Conservation (phyloP, 1,284 basidiomycete species). For the Leccinum solheimii region DNA sequence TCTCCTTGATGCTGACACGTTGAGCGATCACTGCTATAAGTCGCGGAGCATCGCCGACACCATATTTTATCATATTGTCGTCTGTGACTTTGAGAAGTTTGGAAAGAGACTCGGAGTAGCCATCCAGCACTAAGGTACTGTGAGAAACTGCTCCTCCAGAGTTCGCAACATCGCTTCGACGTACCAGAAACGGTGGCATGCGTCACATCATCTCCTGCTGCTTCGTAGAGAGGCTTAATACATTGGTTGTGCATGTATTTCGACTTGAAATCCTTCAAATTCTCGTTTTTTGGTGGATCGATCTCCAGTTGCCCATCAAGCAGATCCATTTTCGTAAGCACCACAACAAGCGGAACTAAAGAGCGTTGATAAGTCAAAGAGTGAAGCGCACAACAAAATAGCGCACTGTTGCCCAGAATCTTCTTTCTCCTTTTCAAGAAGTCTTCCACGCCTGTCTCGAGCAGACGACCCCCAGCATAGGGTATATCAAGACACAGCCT, state of each 20-base stretch:
- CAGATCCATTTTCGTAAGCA: slow-evolving; percentile 18
- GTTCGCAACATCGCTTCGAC: neutral
- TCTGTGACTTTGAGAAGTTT: slow-evolving; percentile 7
- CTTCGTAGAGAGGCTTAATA: neutral
- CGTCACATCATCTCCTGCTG: neutral
- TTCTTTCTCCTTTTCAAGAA: no score
- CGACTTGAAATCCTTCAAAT: neutral
- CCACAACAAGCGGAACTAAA: slow-evolving; percentile 10
- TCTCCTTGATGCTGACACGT: slow-evolving; percentile 18
- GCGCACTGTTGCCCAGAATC: no score
- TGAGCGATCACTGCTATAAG: slow-evolving; percentile 20
- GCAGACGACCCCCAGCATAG: neutral
- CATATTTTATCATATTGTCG: slow-evolving; percentile 4
- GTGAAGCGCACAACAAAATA: no score
- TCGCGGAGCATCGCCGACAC: slow-evolving; percentile 8
- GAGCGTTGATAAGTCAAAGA: no score
- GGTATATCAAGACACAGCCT: no score
- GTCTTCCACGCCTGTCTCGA: no score
- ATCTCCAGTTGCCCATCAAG: slow-evolving; percentile 6
- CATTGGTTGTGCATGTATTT: slow-evolving; percentile 3
- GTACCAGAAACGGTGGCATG: slow-evolving; percentile 14
- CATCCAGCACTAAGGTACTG: neutral
- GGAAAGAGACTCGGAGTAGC: slow-evolving; percentile 1
- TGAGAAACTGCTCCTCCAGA: neutral
- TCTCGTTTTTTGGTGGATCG: neutral